Base-by-base conservation (phyloP, 2,329 filamentous ascomycete genomes). In the Pyricularia sp. region DNA sequence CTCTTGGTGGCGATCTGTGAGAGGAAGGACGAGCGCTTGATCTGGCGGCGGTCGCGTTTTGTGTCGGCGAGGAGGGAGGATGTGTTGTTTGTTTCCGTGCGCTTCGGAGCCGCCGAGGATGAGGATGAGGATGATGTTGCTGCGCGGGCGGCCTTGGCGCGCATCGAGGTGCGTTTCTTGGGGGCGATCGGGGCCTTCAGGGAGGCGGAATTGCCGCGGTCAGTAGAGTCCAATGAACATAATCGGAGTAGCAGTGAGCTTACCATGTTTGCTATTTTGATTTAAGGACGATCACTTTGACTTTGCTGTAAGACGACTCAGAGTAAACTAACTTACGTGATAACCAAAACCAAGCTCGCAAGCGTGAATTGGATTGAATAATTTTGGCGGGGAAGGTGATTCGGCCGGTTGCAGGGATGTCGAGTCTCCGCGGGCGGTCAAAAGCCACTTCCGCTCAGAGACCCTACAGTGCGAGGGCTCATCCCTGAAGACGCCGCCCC, bases 31-130 rank as follows among this genome's bases (percentile, higher is more conserved):
- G 89, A 88, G 79, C 91, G 91, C 73, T 92, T 93, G 70, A 96
- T 90, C 40, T 82, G 78, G 28, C 88, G 89, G 79, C 93, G 96
- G 78, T 96, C 90, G 73, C 84, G 87, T 77, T 97, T 97, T 68
- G 82, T 86, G 65, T 86, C 83, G 67, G 86, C 78, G 75, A 93
- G 93, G 66, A 74, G 68, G 73, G 86, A 82, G 60, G 79, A 75
- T 16, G 82, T 79, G 62, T 77, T 72, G 62, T 77, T 72, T 69
- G 82, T 80, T 70, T 81, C 77, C 62, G 77, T 72, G 64, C 81
- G 82, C 73, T 82, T n/a, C 2, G 60, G 33, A 81, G 13, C 79
- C 77, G 71, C 83, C 73, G 70, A 82, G 81, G 67, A 80, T 78
- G 67, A 78, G 78, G 61, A 62, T 3, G 62, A 57, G 68, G 81